Evolutionary conservation across 2,329 filamentous ascomycete species (phyloP), one percentile per base, ranked within the genome.

Genomic region (Thelonectria discophora): DNA sequence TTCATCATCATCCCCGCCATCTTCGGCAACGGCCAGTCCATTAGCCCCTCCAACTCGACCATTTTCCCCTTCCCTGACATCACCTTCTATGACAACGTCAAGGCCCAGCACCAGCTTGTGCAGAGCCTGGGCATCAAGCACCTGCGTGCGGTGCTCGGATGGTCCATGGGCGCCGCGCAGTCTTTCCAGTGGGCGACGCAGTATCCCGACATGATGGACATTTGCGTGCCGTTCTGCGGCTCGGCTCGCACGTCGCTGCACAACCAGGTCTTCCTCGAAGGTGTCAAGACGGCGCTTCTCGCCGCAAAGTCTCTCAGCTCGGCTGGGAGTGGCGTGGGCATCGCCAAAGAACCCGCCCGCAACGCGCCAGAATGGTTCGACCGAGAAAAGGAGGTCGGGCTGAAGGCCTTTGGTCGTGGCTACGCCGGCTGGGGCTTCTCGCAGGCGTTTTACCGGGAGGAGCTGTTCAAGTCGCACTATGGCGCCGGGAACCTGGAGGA

Each of bases 371-470:
- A 43, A 3, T 78, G 77, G 77, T 71, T 72, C 3, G 88, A 78
- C 75, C 80, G 66, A 79, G 69, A 78, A 69, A 70, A 76, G 69
- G 30, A 69, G 65, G 50, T 70, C 27, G 72, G 82, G 58, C 72
- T 94, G 42, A 93, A 89, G 70, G 91, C 91, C 0, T 85, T 94
- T 58, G 90, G 85, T 0, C 82, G 90, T 46, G 91, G 88, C 0
- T 95, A 95, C 75, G 90, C 91, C 1, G 91, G 91, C 0, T 95
- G 88, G 91, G 91, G 92, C 0, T 91, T 94, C 69, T 90, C 87
- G 53, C 91, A 94, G 70, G 84, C 90, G 0, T 94, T 94, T 70
- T 94, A 94, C 70, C 84, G 91, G 1, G 81, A 92, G 66, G 88
- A 83, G 72, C 62, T 92, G n/a, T 89, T 89, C 72, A 85, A 91